A percentile compares a stretch with the other conserved stretches of the same genome.
phyloP scores from a whole-genome alignment of 176 grass and related monocot species.

The maize (Zea mays) region Zm-B73-REFERENCE-NAM-5.0 NC_050101.1:37454001-37454500 shows the following conservation, averaged over 20 bases:
- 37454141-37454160: constrained; percentile 54
- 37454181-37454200: constrained; percentile 89
- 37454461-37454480: neutral
- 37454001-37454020: constrained; percentile 24
- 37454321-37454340: constrained; percentile 82
- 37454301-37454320: constrained; percentile 65
- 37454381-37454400: constrained; percentile 85
- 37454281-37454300: constrained; percentile 32
- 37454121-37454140: constrained; percentile 74
- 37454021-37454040: constrained; percentile 17
- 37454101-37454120: constrained; percentile 67
- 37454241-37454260: constrained; percentile 30
- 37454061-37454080: constrained; percentile 60
- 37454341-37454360: constrained; percentile 91
- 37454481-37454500: constrained; percentile 23
- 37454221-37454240: constrained; percentile 73
- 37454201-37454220: constrained; percentile 99
- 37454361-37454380: constrained; percentile 78
- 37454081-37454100: constrained; percentile 78
- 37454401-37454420: constrained; percentile 99
- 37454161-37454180: constrained; percentile 43
- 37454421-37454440: constrained; percentile 85
- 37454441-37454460: constrained; percentile 54
- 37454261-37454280: constrained; percentile 30
- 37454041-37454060: constrained; percentile 30